Base-by-base conservation (phyloP, 2,329 filamentous ascomycete genomes). In the Cladosporium sp. region DNA sequence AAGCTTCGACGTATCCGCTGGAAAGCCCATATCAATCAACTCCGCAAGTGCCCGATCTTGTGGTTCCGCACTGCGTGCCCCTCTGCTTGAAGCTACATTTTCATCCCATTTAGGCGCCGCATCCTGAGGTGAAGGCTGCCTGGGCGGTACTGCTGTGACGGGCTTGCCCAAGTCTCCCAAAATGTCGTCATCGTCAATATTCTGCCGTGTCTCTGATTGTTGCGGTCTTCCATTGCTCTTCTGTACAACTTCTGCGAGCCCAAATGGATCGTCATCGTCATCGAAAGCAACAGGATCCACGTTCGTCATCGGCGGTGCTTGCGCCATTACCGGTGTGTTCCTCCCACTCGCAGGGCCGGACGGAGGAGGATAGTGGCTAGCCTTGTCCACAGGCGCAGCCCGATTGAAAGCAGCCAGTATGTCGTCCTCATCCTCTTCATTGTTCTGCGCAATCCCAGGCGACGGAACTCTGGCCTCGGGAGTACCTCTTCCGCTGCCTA, bases 1-100 rank as follows among this genome's bases (percentile, higher is more conserved):
- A 68, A 89, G 84, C 63, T 86, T 85, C n/a, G 95, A 90, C 73
- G 93, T 92, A 66, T 96, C 91, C 0, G 88, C 85, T 0, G 92
- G 88, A 72, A 99, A 99, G 0, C 95, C 95, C 87, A 98, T 98
- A 70, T 97, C 94, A 3, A 97, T 88, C 29, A 99, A 81, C 76
- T 98, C 92, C 11, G 91, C 92, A 29, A 98, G 86, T 11, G 93
- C 91, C 70, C 86, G 87, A 73, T 97, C 92, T 66, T 90, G 88
- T 1, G 86, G 87, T 71, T 80, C 81, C 2, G 72, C 72, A 2
- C 46, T 29, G 16, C 40, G 28, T 23, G 57, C 10, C 14, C 23
- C 18, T 26, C 18, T 60, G 8, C n/a, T 40, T 1, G 44, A 26
- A 18, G 56, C 56, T 26, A 66, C 59, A 37, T 57, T 62, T 40